phyloP scores from a whole-genome alignment of 2,329 filamentous ascomycete species.

The Colletotrichum eremochloae region DNA sequence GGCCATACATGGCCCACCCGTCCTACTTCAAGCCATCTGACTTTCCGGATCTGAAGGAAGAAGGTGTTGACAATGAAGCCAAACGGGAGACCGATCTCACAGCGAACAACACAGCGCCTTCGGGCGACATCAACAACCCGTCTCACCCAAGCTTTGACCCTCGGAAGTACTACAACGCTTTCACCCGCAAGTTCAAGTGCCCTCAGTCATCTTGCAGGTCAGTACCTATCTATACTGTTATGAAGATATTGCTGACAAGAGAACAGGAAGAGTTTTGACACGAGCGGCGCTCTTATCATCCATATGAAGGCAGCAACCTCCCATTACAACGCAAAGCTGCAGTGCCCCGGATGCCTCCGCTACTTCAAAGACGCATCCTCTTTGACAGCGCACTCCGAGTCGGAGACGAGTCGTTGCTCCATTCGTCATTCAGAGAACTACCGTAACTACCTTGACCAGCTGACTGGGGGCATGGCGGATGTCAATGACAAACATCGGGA shows the following conservation, averaged over 20 bases:
- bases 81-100: slow-evolving; percentile 47
- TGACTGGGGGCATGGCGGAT: slow-evolving; percentile 56
- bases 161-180: slow-evolving; percentile 59
- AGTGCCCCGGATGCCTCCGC: slow-evolving; percentile 61
- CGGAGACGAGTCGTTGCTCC: slow-evolving; percentile 56
- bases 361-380: slow-evolving; percentile 57
- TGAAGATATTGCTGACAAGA: slow-evolving; percentile 34
- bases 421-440: slow-evolving; percentile 59
- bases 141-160: slow-evolving; percentile 61
- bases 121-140: slow-evolving; percentile 58
- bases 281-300: slow-evolving; percentile 47
- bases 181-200: slow-evolving; percentile 64
- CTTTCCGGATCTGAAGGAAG: slow-evolving; percentile 35
- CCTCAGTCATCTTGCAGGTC: slow-evolving; percentile 66
- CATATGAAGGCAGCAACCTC: slow-evolving; percentile 59
- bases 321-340: slow-evolving; percentile 54
- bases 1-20: slow-evolving; percentile 30
- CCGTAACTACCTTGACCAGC: slow-evolving; percentile 53
- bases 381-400: slow-evolving; percentile 64
- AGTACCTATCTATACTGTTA: slow-evolving; percentile 43
- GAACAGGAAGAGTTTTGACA: slow-evolving; percentile 58
- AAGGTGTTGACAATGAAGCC: slow-evolving; percentile 45
- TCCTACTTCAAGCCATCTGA: slow-evolving; percentile 36
- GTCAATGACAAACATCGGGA: slow-evolving; percentile 51
- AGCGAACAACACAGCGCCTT: slow-evolving; percentile 43